phyloP scores from a whole-genome alignment of 169 alveolate genomes.

The Cryptosporidium sp. region DNA sequence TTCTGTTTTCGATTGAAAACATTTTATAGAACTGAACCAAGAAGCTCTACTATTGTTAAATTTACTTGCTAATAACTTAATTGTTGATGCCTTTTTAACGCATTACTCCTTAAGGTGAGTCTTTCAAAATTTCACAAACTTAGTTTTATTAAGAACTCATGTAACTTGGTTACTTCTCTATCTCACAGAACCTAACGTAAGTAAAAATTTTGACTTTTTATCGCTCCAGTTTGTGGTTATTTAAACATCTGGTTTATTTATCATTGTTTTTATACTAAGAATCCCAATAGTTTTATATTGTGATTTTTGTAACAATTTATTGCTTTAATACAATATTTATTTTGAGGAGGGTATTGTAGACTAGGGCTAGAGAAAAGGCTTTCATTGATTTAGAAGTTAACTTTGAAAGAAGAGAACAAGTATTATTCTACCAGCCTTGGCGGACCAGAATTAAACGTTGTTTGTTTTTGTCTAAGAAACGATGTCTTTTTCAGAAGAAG shows the following conservation, averaged over 20 bases:
- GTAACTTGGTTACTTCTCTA: background rate
- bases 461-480: background rate
- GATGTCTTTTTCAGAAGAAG: slow-evolving; percentile 3
- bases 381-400: background rate
- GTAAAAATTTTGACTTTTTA: background rate
- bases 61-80: background rate
- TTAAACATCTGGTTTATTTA: slow-evolving; percentile 34
- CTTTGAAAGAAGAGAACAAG: background rate
- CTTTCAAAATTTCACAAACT: background rate
- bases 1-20: slow-evolving; percentile 13
- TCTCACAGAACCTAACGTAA: background rate
- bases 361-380: background rate
- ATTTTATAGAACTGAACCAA: slow-evolving; percentile 7
- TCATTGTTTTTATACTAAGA: slow-evolving; percentile 4
- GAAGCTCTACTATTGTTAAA: slow-evolving; percentile 30
- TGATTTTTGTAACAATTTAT: slow-evolving; percentile 1
- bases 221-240: slow-evolving; percentile 51
- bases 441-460: background rate
- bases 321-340: background rate
- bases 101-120: slow-evolving; percentile 6
- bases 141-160: background rate
- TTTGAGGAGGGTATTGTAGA: background rate
- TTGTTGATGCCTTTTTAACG: slow-evolving; percentile 22
- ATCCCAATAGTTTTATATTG: slow-evolving; percentile 3
- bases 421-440: background rate